Evolutionary conservation across 768 basidiomycete species (phyloP), one percentile per base, ranked within the genome.

Genomic region (Phanerodontia chrysosporium): DNA sequence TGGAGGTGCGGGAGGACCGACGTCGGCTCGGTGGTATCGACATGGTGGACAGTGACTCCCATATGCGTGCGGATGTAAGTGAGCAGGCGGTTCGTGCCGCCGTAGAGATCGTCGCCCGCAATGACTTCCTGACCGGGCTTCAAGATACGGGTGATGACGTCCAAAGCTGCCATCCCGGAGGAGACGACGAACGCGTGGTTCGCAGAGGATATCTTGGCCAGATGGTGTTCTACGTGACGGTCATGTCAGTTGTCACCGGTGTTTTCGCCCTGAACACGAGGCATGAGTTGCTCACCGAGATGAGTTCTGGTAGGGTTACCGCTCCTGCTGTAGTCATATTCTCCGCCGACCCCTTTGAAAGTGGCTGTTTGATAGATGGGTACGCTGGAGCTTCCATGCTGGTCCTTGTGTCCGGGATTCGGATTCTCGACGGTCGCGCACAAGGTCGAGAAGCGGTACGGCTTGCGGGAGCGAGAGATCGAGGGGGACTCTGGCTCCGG

Each of bases 331-430:
- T 98, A 99, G 74, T 98, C 96, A 69, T 95, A 99, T 66, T 87
- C 83, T 53, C 89, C 91, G 18, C 80, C 81, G 45, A 96, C 76
- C 48, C 96, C 97, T 76, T 98, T 98, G 84, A 99, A 98, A 0
- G 97, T 99, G 8, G 97, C 85, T 1, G 94, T 90, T 76, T 98
- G 97, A 75, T 98, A 99, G 74, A 99, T 98, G 22, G 97, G 97
- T 1, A 98, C 93, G 7, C 89, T 90, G 65, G 90, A 93, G 59
- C 92, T 87, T 21, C 95, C 95, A 71, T 95, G 89, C 75, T 98
- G 96, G 75, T 99, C 96, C 73, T 96, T 95, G 75, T 88, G 89
- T 57, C 81, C 81, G 0, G 92, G 89, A 67, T 93, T 91, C 63
- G 93, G 93, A 64, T 92, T 92, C 67, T 96, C 94, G 58, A 96